A percentile compares a stretch with the other conserved stretches of the same genome.
These are phyloP conservation scores for Biancaea sappan DNA, from an alignment of 306 rosid genomes.

Conservation along the genomic window DNA sequence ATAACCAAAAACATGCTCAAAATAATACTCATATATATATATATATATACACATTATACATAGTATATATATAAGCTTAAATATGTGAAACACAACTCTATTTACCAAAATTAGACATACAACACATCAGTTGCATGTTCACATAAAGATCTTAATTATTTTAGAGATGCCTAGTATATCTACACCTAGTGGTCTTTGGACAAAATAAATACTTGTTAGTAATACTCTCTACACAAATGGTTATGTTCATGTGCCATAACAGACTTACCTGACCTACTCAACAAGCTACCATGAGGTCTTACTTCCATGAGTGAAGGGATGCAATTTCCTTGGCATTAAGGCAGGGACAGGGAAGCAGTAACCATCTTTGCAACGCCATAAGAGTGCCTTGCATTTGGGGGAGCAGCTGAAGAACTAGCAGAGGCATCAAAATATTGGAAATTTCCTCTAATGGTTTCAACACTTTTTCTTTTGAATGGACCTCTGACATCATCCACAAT, in stretches of 20 bases:
- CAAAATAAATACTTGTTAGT: no score
- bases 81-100: no score
- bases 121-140: no score
- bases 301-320: constrained; percentile 48
- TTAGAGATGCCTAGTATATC: no score
- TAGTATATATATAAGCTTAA: no score
- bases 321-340: constrained; percentile 46
- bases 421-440: constrained; percentile 58
- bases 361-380: constrained; percentile 73
- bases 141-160: no score
- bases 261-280: constrained; percentile 50
- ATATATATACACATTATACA: no score
- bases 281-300: constrained; percentile 45
- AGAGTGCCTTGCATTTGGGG: constrained; percentile 61
- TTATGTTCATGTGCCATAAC: constrained; percentile 42
- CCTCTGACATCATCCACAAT: constrained; percentile 70
- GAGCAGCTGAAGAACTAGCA: constrained; percentile 63
- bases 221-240: no score
- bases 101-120: no score
- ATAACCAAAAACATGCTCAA: no score
- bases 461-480: constrained; percentile 79
- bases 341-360: constrained; percentile 45
- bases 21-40: no score
- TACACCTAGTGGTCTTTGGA: no score
- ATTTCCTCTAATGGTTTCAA: constrained; percentile 68